Percentiles rank a stretch among this genome's conserved stretches.
Conservation (phyloP, 345 rosid genomes). For the Durio zibethinus region DNA sequence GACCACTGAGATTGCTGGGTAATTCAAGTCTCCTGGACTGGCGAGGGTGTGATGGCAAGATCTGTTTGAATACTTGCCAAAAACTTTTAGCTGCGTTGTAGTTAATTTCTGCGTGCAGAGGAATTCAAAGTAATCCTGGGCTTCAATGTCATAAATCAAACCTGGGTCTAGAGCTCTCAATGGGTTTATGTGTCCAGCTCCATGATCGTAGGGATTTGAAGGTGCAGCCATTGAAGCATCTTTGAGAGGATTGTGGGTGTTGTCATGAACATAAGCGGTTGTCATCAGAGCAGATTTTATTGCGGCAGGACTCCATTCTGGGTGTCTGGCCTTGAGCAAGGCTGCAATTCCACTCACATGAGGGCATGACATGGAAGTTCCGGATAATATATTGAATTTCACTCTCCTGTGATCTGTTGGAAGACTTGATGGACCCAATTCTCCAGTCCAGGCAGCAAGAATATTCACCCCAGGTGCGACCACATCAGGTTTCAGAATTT, state of each 20-base stretch:
- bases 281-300: slow-evolving; percentile 94
- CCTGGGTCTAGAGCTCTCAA: slow-evolving; percentile 80
- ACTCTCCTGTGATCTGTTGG: slow-evolving; percentile 62
- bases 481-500: slow-evolving; percentile 69
- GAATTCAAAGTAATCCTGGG: slow-evolving; percentile 82
- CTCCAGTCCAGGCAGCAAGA: slow-evolving; percentile 75
- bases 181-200: slow-evolving; percentile 88
- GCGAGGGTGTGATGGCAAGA: slow-evolving; percentile 49
- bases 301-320: slow-evolving; percentile 92
- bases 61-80: slow-evolving; percentile 64
- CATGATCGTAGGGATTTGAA: slow-evolving; percentile 71
- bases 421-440: slow-evolving; percentile 69
- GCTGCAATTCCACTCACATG: slow-evolving; percentile 96
- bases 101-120: slow-evolving; percentile 73
- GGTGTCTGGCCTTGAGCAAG: slow-evolving; percentile 77
- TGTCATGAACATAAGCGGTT: slow-evolving; percentile 89
- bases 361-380: slow-evolving; percentile 97
- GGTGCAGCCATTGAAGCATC: slow-evolving; percentile 56
- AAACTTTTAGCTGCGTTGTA: slow-evolving; percentile 56
- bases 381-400: slow-evolving; percentile 76
- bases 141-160: slow-evolving; percentile 65
- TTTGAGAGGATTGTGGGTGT: slow-evolving; percentile 45
- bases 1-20: slow-evolving; percentile 80
- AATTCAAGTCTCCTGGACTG: slow-evolving; percentile 73
- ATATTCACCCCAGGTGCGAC: slow-evolving; percentile 77